Conservation (phyloP, 2,329 filamentous ascomycete genomes). For the Aureobasidium sp. region DNA sequence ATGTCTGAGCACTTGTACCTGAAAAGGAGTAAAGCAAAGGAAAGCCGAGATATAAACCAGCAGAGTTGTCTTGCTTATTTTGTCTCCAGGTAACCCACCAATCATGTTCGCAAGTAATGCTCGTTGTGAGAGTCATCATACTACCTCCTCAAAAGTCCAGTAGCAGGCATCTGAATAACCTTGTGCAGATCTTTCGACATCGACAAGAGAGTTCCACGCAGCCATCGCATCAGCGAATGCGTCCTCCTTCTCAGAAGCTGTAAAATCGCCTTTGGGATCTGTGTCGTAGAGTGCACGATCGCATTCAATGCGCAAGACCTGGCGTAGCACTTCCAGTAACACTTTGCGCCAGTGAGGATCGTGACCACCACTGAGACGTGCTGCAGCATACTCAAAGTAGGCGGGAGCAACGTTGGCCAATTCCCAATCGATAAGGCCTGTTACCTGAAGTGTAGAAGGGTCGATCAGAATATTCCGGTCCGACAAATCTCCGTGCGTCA, state of each 20-base stretch:
- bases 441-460: neutral
- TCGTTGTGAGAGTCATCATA: neutral
- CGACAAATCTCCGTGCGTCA: neutral
- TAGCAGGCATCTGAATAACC: neutral
- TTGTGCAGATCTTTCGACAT: conserved; percentile 1
- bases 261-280: neutral
- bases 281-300: neutral
- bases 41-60: too few relatives aligned
- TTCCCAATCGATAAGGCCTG: neutral
- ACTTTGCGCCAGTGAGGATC: neutral
- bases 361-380: neutral
- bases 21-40: too few relatives aligned
- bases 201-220: neutral
- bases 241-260: neutral
- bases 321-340: neutral
- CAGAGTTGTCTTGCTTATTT: neutral
- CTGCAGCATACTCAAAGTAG: neutral
- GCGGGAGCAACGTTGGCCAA: neutral
- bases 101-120: neutral
- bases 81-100: neutral
- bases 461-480: neutral
- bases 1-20: too few relatives aligned
- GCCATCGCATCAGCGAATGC: neutral
- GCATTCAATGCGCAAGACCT: neutral
- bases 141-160: neutral